Percentiles rank a stretch among this genome's conserved stretches.
Conservation (phyloP, 1,284 basidiomycete genomes). For the Erythrobasidium hasegawianum region DNA sequence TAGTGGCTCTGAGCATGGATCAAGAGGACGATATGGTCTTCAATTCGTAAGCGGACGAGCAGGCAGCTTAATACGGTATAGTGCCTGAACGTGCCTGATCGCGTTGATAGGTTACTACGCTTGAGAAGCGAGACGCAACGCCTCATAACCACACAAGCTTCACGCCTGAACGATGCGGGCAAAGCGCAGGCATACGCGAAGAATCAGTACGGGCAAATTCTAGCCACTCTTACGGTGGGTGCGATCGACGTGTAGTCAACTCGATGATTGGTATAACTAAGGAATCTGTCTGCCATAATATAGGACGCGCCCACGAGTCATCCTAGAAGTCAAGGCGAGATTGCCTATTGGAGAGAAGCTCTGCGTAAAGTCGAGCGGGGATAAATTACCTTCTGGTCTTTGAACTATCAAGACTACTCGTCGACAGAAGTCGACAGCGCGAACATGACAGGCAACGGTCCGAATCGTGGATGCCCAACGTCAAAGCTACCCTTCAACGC, state of each 20-base stretch:
- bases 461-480: background rate
- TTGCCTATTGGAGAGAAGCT: slow-evolving; percentile 57
- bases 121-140: slow-evolving; percentile 77
- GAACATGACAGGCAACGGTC: background rate
- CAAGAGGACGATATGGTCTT: slow-evolving; percentile 92
- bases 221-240: slow-evolving; percentile 72
- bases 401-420: no score
- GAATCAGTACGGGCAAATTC: slow-evolving; percentile 67
- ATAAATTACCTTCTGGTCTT: no score
- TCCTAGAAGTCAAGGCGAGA: slow-evolving; percentile 58
- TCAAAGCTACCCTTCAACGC: background rate
- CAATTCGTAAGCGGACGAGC: slow-evolving; percentile 65
- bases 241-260: no score
- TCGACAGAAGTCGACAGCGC: background rate
- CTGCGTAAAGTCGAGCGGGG: background rate
- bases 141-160: slow-evolving; percentile 68
- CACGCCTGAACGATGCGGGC: slow-evolving; percentile 61
- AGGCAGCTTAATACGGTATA: no score
- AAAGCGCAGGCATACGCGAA: slow-evolving; percentile 66
- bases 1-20: slow-evolving; percentile 71
- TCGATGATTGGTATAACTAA: no score
- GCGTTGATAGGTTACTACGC: slow-evolving; percentile 65
- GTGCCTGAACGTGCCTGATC: no score
- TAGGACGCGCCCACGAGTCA: slow-evolving; percentile 52
- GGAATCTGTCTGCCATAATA: no score